A percentile compares a stretch with the other conserved stretches of the same genome.
Evolutionary conservation across 139 green algal genomes (phyloP).

Genomic region (Limnomonas spitsbergensis): DNA sequence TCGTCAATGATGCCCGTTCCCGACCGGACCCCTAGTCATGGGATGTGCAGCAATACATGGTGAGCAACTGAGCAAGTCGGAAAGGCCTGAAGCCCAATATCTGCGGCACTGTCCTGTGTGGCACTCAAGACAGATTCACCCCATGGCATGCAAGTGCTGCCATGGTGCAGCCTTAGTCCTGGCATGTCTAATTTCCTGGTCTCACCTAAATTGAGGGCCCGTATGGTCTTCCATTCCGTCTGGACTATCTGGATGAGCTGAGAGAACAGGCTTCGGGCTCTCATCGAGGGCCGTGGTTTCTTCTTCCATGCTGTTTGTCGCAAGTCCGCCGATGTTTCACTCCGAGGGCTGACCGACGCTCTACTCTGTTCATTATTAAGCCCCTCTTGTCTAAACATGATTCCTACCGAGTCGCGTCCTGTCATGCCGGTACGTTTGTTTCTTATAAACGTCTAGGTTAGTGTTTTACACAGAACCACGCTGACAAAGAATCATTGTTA

Average conservation of each 20-base stretch:
- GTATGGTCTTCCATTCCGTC: slow-evolving; percentile 7
- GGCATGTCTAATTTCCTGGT: neutral
- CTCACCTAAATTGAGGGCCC: slow-evolving; percentile 3
- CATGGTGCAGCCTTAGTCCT: neutral
- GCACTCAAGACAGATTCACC: neutral
- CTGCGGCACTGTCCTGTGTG: neutral
- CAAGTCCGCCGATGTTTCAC: too few relatives aligned
- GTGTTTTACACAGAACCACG: too few relatives aligned
- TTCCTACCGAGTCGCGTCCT: too few relatives aligned
- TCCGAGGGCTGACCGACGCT: too few relatives aligned
- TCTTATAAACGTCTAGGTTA: too few relatives aligned
- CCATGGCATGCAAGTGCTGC: neutral
- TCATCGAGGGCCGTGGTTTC: neutral
- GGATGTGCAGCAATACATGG: neutral
- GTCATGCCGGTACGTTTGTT: too few relatives aligned
- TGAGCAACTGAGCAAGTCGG: neutral
- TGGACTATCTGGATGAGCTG: neutral
- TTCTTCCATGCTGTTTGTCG: too few relatives aligned
- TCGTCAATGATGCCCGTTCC: slow-evolving; percentile 8
- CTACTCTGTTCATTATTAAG: too few relatives aligned
- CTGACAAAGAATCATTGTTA: too few relatives aligned
- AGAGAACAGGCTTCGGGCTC: neutral
- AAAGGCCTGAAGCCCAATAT: neutral
- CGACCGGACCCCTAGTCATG: neutral
- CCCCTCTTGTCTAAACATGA: too few relatives aligned